A percentile compares a stretch with the other conserved stretches of the same genome.
Evolutionary conservation across 169 alveolate species (phyloP).

Genomic region (Eimeria sp.): DNA sequence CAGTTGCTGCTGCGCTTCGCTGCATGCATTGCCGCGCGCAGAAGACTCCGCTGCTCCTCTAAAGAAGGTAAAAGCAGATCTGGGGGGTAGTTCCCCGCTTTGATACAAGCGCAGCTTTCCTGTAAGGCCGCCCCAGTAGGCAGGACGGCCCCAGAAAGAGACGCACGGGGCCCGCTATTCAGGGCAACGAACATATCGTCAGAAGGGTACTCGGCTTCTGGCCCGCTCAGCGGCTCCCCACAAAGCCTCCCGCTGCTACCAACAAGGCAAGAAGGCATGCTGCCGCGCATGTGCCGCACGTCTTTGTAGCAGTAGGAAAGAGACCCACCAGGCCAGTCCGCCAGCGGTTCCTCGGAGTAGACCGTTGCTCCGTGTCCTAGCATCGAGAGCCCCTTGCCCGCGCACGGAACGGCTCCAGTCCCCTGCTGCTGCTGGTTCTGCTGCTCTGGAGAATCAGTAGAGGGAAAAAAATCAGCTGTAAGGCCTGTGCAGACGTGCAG

Average conservation of each 20-base stretch:
- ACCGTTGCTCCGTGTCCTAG: constrained; percentile 6
- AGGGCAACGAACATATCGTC: constrained; percentile 32
- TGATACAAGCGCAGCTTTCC: constrained; percentile 43
- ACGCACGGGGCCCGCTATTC: constrained; percentile 6
- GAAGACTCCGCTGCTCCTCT: constrained; percentile 45
- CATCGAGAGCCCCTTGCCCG: constrained; percentile 22
- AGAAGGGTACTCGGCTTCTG: background rate
- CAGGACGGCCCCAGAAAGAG: constrained; percentile 57
- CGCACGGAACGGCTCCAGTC: background rate
- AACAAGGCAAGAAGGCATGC: background rate
- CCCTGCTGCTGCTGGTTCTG: constrained; percentile 15
- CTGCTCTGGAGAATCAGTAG: background rate
- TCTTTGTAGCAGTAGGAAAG: constrained; percentile 24
- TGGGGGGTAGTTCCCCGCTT: constrained; percentile 16
- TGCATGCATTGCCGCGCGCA: constrained; percentile 23
- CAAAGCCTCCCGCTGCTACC: constrained; percentile 37
- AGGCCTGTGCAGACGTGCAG: constrained; percentile 54
- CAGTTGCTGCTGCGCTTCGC: background rate
- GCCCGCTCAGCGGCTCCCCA: constrained; percentile 30
- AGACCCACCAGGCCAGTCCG: constrained; percentile 36
- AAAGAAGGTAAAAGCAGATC: constrained; percentile 43
- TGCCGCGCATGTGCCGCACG: constrained; percentile 51
- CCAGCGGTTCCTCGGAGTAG: constrained; percentile 1
- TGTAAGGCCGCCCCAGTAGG: constrained; percentile 50
- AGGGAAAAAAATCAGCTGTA: constrained; percentile 33